Evolutionary conservation across 2,329 filamentous ascomycete species (phyloP), one percentile per base, ranked within the genome.

Genomic region (Aspergillus hiratsukae): DNA sequence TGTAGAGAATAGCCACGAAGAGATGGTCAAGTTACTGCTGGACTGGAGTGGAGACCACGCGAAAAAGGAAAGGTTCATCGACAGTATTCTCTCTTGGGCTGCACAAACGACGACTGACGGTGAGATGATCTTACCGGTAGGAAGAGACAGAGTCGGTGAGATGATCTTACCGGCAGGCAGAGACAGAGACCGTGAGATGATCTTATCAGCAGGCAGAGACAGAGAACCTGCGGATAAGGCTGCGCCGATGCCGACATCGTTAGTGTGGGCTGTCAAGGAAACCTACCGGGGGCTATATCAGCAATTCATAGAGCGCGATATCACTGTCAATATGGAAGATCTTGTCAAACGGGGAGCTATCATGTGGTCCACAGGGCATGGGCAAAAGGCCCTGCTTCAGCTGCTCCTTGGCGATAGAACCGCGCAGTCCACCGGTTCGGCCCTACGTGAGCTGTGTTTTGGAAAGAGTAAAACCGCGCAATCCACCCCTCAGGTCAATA

Each of bases 251-350:
- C 29, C 50, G 41, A 61, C 58, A 21, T 45, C 55, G 28, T 37
- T 61, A 19, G 49, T 37, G 21, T 61, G 52, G 59, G 59, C 56
- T 8, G 29, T 46, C 8, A 48, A 17, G 4, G 40, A 58, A 31
- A 45, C 40, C 17, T 17, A 55, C 23, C 37, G n/a, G 27, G 37
- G 9, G 21, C 29, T 50, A 17, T 27, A 23, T 14, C 21, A 41
- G 19, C 35, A 28, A 3, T 23, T 54, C 1, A 45, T 54, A 31
- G 48, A 54, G 4, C 37, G 28, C 21, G 53, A 48, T 10, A 48
- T 48, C n/a, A n/a, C 17, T 21, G 21, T 54, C 3, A 17, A 50
- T 29, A 17, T 11, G 9, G 31, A 41, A 19, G 52, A 49, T 25
- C 9, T 5, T 31, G 11, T 28, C 11, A 48, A 37, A 7, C 29